Conservation (phyloP, 805 yeast species). For the Clavispora carvajalis region DNA sequence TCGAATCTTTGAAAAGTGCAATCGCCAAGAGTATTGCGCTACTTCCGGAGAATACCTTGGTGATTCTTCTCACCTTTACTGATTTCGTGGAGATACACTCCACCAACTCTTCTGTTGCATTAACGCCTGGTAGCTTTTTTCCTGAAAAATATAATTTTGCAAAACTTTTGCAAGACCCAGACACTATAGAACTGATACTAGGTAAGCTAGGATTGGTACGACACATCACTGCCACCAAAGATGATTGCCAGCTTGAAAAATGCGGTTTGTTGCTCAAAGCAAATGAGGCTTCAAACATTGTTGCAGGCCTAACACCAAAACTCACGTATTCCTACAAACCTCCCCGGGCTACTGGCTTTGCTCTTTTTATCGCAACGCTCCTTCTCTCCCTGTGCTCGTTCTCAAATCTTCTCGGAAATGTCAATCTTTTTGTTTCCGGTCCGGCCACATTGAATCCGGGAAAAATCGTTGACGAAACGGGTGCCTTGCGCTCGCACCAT, state of each 20-base stretch:
- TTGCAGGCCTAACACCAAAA: constrained; percentile 18
- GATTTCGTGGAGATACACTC: constrained; percentile 22
- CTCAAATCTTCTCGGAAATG: constrained; percentile 21
- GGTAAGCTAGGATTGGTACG: constrained; percentile 1
- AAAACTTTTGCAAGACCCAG: not conserved
- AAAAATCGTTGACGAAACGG: constrained; percentile 17
- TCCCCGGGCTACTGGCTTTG: constrained; percentile 31
- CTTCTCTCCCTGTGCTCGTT: constrained; percentile 17
- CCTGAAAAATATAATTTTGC: constrained; percentile 1
- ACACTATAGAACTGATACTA: not conserved
- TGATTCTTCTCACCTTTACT: constrained; percentile 26
- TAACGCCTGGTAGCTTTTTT: not conserved
- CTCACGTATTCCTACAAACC: constrained; percentile 26
- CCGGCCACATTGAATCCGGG: constrained; percentile 39
- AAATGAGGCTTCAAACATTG: not conserved
- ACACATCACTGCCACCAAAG: not conserved
- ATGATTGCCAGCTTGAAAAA: not conserved
- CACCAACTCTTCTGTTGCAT: not conserved
- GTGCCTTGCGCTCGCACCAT: constrained; percentile 29
- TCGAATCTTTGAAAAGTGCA: constrained; percentile 11
- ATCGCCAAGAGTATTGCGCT: constrained; percentile 9
- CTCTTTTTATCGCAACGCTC: constrained; percentile 21
- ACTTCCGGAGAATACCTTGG: constrained; percentile 12
- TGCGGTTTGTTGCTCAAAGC: not conserved
- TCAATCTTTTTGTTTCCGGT: constrained; percentile 30